Evolutionary conservation across 331 rosid species (phyloP), one percentile per base, ranked within the genome.

Genomic region (Saraca asoca): DNA sequence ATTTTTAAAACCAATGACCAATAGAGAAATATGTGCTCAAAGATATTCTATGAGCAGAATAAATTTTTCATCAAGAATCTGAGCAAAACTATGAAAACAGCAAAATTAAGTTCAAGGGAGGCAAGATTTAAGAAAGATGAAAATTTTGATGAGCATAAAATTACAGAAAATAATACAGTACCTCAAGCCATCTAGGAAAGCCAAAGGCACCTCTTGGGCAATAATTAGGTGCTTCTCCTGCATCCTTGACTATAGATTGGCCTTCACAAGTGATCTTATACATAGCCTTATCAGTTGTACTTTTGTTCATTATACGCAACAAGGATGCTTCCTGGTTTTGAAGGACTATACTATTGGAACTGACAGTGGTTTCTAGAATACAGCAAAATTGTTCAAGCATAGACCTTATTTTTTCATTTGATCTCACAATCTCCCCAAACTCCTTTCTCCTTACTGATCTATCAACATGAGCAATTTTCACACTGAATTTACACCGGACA

Each of bases 141-240:
- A n/a, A 46, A 46, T 12, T 44, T 44, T 48, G 52, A 14, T 15
- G 52, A 14, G 19, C 7, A 48, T 0, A 15, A 6, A 5, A 48
- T 5, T 48, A 48, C n/a, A 6, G 1, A 48, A 24, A 24, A 24
- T 24, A 24, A 53, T 42, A 71, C 6, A 13, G n/a, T 88, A 94
- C 99, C 99, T 94, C 97, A 55, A 94, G 96, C 97, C 97, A 94
- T 83, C 95, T 76, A 54, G 99, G 97, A 78, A 94, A 82, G 57
- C 96, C 99, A 16, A 80, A 80, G 66, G 89, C 95, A 43, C 84
- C 90, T 80, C 89, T 81, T 43, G 96, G 83, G 57, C 50, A 82
- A 81, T 66, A 86, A 7, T 73, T 77, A 7, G 82, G 80, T 35
- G 67, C 54, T 13, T 86, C 83, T 24, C 76, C 97, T 12, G 81